phyloP scores from a whole-genome alignment of 2,329 filamentous ascomycete genomes.

The Colletotrichum navitas region DNA sequence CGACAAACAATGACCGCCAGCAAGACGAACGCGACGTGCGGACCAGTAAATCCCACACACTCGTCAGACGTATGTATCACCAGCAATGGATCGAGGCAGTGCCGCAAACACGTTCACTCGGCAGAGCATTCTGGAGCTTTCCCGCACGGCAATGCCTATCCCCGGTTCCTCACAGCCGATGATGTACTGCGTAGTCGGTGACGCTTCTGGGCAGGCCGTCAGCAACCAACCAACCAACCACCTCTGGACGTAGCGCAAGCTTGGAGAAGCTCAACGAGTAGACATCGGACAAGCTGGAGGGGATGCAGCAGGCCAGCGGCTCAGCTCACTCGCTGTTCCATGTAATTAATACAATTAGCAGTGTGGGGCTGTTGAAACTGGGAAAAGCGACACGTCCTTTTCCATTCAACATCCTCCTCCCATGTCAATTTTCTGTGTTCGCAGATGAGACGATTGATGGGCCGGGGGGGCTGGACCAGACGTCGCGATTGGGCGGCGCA shows the following conservation, averaged over 20 bases:
- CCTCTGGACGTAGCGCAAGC: neutral
- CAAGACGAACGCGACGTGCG: neutral
- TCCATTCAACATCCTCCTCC: neutral
- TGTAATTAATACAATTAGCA: slow-evolving; percentile 39
- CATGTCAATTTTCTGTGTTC: slow-evolving; percentile 10
- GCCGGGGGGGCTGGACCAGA: slow-evolving; percentile 2
- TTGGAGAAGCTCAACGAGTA: neutral
- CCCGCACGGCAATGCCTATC: neutral
- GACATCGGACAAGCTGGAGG: neutral
- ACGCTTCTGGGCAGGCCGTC: neutral
- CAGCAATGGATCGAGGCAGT: slow-evolving; percentile 23
- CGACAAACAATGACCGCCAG: neutral
- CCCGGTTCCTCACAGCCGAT: too few relatives aligned
- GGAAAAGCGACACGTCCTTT: slow-evolving; percentile 31
- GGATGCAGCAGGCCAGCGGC: neutral
- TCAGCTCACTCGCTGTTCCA: slow-evolving; percentile 17
- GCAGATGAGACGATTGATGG: slow-evolving; percentile 8
- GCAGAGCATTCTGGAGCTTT: neutral
- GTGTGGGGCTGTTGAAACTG: slow-evolving; percentile 31
- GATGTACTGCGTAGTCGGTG: neutral
- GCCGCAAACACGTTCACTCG: slow-evolving; percentile 2
- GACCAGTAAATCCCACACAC: neutral
- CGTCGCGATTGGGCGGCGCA: slow-evolving; percentile 1
- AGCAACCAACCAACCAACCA: neutral
- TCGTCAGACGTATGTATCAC: slow-evolving; percentile 15